phyloP scores from a whole-genome alignment of 768 basidiomycete genomes.

The Dacryopinax primogenitus region DNA sequence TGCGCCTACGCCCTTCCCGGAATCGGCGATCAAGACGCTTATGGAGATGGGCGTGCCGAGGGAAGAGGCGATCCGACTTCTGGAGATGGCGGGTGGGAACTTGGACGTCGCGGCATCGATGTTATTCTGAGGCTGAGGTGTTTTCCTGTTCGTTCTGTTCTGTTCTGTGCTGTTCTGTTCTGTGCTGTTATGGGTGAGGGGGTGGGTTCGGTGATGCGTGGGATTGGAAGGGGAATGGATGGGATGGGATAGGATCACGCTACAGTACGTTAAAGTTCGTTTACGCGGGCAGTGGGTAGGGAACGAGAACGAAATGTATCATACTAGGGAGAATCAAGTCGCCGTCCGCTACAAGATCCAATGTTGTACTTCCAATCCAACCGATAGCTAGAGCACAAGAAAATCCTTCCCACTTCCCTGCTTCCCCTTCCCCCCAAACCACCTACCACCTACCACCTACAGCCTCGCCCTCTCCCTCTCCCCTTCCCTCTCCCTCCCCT shows the following conservation, averaged over 20 bases:
- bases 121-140: conserved; percentile 56
- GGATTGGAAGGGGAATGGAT: background rate
- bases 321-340: background rate
- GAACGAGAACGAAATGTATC: background rate
- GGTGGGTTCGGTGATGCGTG: background rate
- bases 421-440: background rate
- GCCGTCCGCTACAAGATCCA: background rate
- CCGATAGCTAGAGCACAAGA: too few species aligned
- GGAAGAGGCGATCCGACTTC: conserved; percentile 59
- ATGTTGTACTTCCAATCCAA: too few species aligned
- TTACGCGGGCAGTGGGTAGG: background rate
- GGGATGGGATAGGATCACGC: too few species aligned
- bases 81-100: conserved; percentile 75
- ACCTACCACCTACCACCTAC: background rate
- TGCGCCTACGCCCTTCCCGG: conserved; percentile 38
- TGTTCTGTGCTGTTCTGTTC: too few species aligned
- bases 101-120: conserved; percentile 79
- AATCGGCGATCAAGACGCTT: conserved; percentile 48
- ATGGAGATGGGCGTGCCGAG: conserved; percentile 66
- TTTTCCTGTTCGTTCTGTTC: too few species aligned
- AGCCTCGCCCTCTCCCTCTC: background rate
- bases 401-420: background rate
- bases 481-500: conserved; percentile 21
- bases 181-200: background rate
- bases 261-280: too few species aligned